Evolutionary conservation across 192 early-diverging fungal species (phyloP).

Genomic region (Coemansia asiatica): DNA sequence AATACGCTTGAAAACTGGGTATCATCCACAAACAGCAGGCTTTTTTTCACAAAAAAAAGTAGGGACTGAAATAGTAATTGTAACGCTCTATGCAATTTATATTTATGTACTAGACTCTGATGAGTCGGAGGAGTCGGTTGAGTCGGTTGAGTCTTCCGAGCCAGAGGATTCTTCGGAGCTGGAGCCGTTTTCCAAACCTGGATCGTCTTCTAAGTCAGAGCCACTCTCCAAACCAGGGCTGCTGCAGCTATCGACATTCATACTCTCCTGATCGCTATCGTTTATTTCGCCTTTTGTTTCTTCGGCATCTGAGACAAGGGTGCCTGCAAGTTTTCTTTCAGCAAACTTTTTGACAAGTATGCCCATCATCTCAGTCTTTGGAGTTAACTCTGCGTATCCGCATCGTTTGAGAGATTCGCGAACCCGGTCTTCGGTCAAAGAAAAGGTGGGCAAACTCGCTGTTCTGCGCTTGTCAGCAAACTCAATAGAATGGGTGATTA

Average conservation of each 20-base stretch:
- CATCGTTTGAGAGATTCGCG: not conserved
- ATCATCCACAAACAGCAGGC: too few species aligned
- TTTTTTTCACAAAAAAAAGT: too few species aligned
- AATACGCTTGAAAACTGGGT: too few species aligned
- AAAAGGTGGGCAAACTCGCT: not conserved
- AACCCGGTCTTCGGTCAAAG: not conserved
- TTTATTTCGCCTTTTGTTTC: too few species aligned
- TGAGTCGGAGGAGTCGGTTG: too few species aligned
- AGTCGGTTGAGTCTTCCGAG: too few species aligned
- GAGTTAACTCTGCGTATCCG: not conserved
- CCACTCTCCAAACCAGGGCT: not conserved
- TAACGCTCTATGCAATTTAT: too few species aligned
- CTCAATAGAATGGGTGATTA: not conserved
- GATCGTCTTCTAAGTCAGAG: not conserved
- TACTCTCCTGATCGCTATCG: not conserved
- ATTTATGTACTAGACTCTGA: too few species aligned
- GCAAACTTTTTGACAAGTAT: not conserved
- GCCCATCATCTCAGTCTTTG: not conserved
- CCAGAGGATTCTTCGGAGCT: not conserved
- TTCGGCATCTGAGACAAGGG: not conserved
- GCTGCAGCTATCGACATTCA: not conserved
- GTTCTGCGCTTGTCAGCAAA: not conserved
- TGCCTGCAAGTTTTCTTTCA: not conserved
- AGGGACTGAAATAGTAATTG: too few species aligned
- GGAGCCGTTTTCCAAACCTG: not conserved